Evolutionary conservation across 805 yeast genomes (phyloP), one percentile per base, ranked within the genome.

Genomic region (Yamadazyma kitorensis): DNA sequence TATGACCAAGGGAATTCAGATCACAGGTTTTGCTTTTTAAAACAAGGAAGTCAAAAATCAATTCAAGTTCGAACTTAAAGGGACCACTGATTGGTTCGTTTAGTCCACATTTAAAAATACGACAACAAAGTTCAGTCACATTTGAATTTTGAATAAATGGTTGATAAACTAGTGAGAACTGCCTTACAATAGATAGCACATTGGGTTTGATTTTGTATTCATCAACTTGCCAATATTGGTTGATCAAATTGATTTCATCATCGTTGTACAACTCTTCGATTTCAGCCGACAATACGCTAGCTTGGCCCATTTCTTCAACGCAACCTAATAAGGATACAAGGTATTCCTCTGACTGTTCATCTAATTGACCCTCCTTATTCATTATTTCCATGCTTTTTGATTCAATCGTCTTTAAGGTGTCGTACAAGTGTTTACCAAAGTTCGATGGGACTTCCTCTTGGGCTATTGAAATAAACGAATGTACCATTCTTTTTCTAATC

Each of bases 281-380:
- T 16, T 64, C 70, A 17, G 80, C 86, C 0, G 86, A 80, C 2
- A 73, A 55, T 31, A 76, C 75, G 49, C 82, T 55, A 0, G 88
- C 86, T 36, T 79, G 81, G 0, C 87, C 93, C 3, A 86, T 61
- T 34, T 82, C 85, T n/a, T 70, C 69, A 0, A 87, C 54, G 49
- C 87, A 83, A 10, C 74, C 59, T 17, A 86, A 55, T 29, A 85
- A 56, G 16, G 88, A 80, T 2, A 68, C 50, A 1, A 74, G 48
- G 42, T 79, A 80, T 3, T 74, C 78, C 21, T 61, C 64, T 2
- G 14, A 11, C 2, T 18, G 21, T 17, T 53, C 43, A 13, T 51
- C 55, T 19, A 39, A 36, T n/a, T 33, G 18, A 33, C 24, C 55
- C 17, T 48, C 49, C n/a, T 28, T 16, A 34, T 36, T 30, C 40